phyloP scores from a whole-genome alignment of 306 rosid genomes.

The Malus sylvestris region DNA sequence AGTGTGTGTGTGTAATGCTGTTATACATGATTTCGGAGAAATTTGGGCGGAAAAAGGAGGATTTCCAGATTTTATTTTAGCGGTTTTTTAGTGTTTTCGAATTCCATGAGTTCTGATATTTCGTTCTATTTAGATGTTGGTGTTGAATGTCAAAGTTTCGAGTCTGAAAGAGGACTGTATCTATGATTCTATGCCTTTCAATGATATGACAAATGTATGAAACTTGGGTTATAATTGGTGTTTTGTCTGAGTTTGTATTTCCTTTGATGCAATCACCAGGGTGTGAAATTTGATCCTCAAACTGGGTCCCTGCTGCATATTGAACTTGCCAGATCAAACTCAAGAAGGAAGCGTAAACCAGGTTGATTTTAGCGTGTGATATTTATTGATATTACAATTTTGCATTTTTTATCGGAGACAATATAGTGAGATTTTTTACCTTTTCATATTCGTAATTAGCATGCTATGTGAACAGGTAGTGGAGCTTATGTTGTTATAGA shows the following conservation, averaged over 20 bases:
- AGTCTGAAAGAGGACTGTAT: not conserved
- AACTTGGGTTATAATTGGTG: conserved; percentile 8
- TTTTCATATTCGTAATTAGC: conserved; percentile 6
- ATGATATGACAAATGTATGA: conserved; percentile 5
- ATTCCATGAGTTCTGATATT: not conserved
- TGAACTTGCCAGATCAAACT: conserved; percentile 91
- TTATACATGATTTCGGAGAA: no score
- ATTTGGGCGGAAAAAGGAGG: no score
- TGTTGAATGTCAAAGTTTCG: conserved; percentile 2
- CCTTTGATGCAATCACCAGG: conserved; percentile 37
- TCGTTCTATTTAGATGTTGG: conserved; percentile 1
- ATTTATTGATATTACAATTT: not conserved
- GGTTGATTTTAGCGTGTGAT: conserved; percentile 32
- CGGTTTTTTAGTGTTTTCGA: not conserved
- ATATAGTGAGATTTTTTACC: not conserved
- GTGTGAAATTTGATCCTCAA: conserved; percentile 96
- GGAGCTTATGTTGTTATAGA: conserved; percentile 92
- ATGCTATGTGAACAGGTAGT: conserved; percentile 46
- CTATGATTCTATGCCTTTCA: not conserved
- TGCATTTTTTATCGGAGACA: not conserved
- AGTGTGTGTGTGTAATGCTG: not conserved
- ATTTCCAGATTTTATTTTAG: not conserved
- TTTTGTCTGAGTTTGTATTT: conserved; percentile 22
- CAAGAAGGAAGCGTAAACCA: conserved; percentile 88
- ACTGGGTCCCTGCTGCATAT: conserved; percentile 71